phyloP scores from a whole-genome alignment of 2,329 filamentous ascomycete genomes.

The Polytolypa hystricis region DNA sequence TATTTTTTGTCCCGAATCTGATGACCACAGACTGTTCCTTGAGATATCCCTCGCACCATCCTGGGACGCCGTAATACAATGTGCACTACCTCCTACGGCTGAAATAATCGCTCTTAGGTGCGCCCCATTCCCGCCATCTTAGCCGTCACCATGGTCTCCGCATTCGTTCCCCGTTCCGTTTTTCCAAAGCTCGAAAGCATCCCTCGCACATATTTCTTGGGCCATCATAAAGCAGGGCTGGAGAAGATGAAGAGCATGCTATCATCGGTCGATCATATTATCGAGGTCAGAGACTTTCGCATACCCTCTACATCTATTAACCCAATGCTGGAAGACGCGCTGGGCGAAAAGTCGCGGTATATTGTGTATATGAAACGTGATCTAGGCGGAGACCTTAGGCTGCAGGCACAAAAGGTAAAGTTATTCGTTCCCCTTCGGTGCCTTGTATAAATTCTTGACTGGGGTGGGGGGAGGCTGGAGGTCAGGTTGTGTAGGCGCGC shows the following conservation, averaged over 20 bases:
- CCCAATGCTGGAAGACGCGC: slow-evolving; percentile 68
- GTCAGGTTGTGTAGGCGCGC: no score
- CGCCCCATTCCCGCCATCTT: no score
- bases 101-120: no score
- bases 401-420: slow-evolving; percentile 32
- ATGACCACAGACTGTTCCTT: no score
- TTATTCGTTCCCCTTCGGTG: background rate
- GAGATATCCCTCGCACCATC: no score
- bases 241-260: slow-evolving; percentile 72
- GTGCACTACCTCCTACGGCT: no score
- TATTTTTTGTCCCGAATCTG: no score
- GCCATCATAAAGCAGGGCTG: slow-evolving; percentile 77
- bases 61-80: no score
- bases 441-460: no score
- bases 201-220: slow-evolving; percentile 83
- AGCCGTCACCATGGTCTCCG: slow-evolving; percentile 15
- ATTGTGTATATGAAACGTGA: slow-evolving; percentile 89
- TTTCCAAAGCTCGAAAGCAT: slow-evolving; percentile 68
- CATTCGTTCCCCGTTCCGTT: slow-evolving; percentile 60
- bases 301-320: slow-evolving; percentile 84
- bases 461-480: no score
- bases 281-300: slow-evolving; percentile 91
- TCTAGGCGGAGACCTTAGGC: slow-evolving; percentile 44
- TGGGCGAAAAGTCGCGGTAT: slow-evolving; percentile 62
- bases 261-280: slow-evolving; percentile 69